Percentiles rank a stretch among this genome's conserved stretches.
These are phyloP conservation scores for Pseudogymnoascus sp. DNA, from an alignment of 2,329 filamentous ascomycete species.

Conservation along the genomic window DNA sequence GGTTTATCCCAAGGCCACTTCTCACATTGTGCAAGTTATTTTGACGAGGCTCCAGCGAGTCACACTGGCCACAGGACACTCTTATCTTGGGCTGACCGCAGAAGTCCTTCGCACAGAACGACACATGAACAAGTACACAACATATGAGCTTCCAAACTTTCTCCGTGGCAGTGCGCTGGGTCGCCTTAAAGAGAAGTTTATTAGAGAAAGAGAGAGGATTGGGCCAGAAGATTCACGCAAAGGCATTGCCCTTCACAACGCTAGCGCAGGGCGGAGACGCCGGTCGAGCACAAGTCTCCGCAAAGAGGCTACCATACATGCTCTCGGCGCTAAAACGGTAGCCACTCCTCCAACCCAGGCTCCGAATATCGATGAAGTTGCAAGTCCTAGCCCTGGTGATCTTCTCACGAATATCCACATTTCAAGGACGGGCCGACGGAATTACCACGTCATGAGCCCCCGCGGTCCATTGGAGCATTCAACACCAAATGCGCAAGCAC, in stretches of 20 bases:
- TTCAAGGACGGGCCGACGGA: constrained; percentile 48
- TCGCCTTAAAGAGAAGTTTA: constrained; percentile 88
- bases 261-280: constrained; percentile 53
- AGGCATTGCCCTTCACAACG: constrained; percentile 91
- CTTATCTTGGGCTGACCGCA: constrained; percentile 82
- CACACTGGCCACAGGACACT: constrained; percentile 87
- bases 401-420: constrained; percentile 70
- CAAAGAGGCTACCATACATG: constrained; percentile 71
- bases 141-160: constrained; percentile 84
- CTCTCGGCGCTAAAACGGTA: constrained; percentile 28
- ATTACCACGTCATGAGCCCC: constrained; percentile 14
- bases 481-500: constrained; percentile 25
- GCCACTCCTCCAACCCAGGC: constrained; percentile 10
- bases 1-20: constrained; percentile 90
- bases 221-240: constrained; percentile 76
- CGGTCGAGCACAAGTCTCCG: constrained; percentile 67
- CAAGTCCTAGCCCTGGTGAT: constrained; percentile 63
- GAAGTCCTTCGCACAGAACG: constrained; percentile 91
- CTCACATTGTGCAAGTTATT: constrained; percentile 97
- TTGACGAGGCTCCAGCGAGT: constrained; percentile 89
- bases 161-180: constrained; percentile 75
- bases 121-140: constrained; percentile 87
- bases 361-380: constrained; percentile 26
- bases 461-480: constrained; percentile 16
- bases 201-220: constrained; percentile 71